Percentiles rank a stretch among this genome's conserved stretches.
phyloP scores from a whole-genome alignment of 495 filamentous ascomycete species.

The Neurospora tetraspora region DNA sequence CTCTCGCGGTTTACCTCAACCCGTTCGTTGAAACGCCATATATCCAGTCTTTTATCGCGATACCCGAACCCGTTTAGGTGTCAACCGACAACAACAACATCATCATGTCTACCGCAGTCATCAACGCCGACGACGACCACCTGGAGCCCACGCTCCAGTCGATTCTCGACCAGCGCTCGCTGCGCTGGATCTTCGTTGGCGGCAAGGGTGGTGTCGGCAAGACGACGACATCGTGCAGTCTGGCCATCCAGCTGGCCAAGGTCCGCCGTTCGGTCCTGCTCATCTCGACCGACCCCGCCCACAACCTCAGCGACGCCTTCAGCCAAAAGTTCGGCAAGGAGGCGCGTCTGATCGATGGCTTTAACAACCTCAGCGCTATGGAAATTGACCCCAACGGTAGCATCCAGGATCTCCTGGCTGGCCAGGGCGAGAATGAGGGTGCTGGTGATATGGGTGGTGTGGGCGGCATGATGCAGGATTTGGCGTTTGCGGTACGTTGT shows the following conservation, averaged over 20 bases:
- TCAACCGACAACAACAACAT: not conserved
- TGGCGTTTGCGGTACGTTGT: conserved; percentile 49
- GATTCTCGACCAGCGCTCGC: conserved; percentile 83
- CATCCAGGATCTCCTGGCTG: conserved; percentile 86
- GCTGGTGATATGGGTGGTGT: conserved; percentile 59
- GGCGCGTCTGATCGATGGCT: conserved; percentile 83
- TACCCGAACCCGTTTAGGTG: not conserved
- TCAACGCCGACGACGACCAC: conserved; percentile 59
- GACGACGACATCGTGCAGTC: conserved; percentile 95
- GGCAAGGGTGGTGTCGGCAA: conserved; percentile 99
- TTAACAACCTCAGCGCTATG: conserved; percentile 93
- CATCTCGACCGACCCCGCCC: conserved; percentile 96
- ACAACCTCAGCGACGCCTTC: conserved; percentile 97
- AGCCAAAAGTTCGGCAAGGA: conserved; percentile 99
- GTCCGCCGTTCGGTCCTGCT: conserved; percentile 90
- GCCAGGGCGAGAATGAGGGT: conserved; percentile 55
- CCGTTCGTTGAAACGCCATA: not conserved
- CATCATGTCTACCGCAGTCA: conserved; percentile 54
- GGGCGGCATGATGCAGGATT: conserved; percentile 57
- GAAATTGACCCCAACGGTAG: conserved; percentile 98
- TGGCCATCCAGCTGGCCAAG: conserved; percentile 96
- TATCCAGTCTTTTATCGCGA: not conserved
- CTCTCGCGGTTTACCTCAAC: not conserved
- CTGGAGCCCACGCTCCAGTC: conserved; percentile 91
- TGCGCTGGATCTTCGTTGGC: conserved; percentile 99